Percentiles rank a stretch among this genome's conserved stretches.
phyloP scores from a whole-genome alignment of 768 basidiomycete species.

The Auricularia cornea region DNA sequence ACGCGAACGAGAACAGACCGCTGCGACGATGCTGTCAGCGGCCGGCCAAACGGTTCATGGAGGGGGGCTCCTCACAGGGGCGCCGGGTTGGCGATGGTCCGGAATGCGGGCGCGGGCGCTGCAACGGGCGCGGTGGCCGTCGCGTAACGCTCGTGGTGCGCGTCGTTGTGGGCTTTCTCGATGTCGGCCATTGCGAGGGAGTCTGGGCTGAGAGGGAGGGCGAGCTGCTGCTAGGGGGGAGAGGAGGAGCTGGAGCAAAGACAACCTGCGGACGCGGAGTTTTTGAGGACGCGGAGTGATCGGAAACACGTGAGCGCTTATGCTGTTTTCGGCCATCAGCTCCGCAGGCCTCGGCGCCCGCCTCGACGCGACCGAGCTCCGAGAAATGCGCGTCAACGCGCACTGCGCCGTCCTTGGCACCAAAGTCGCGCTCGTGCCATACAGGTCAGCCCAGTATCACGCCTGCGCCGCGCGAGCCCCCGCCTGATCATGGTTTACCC shows the following conservation, averaged over 20 bases:
- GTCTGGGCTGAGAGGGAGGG: too few species aligned
- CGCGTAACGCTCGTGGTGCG: constrained; percentile 11
- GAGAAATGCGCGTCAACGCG: constrained; percentile 56
- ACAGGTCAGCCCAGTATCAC: constrained; percentile 35
- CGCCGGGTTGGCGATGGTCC: constrained; percentile 51
- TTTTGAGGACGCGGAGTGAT: neutral
- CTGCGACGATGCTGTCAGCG: constrained; percentile 24
- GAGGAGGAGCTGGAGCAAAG: neutral
- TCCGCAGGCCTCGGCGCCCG: too few species aligned
- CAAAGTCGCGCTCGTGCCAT: constrained; percentile 73
- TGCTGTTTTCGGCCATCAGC: too few species aligned
- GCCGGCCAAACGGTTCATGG: neutral
- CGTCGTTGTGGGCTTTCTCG: constrained; percentile 23
- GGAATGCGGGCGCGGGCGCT: constrained; percentile 16
- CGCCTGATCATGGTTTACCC: constrained; percentile 28
- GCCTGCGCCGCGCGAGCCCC: constrained; percentile 25
- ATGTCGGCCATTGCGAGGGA: constrained; percentile 25
- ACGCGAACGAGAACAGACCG: constrained; percentile 76
- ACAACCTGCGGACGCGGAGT: neutral
- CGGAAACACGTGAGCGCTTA: neutral
- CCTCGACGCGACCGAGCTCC: too few species aligned
- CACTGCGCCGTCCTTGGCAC: constrained; percentile 56
- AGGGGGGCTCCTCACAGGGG: constrained; percentile 34
- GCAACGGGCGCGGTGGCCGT: neutral
- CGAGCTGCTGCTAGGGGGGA: neutral